Evolutionary conservation across 208 protist genomes (phyloP).

Genomic region (Leishmania mexicana): DNA sequence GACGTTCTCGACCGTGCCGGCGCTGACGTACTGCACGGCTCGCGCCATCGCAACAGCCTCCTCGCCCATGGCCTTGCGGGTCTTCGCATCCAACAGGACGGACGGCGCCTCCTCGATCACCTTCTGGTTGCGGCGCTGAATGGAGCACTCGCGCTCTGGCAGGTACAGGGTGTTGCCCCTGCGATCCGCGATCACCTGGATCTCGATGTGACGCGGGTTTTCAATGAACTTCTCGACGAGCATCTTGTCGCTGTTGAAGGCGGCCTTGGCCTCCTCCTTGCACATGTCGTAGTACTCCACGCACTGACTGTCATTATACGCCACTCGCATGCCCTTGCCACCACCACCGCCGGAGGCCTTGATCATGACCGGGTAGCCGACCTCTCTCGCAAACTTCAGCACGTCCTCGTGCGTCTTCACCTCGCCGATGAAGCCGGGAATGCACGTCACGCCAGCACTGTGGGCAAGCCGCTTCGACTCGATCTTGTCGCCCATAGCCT

Average conservation of each 20-base stretch:
- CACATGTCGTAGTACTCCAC: conserved; percentile 94
- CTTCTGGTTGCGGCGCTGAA: conserved; percentile 97
- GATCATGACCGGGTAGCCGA: conserved; percentile 96
- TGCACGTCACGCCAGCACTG: conserved; percentile 86
- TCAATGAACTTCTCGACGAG: conserved; percentile 95
- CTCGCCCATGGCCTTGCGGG: conserved; percentile 84
- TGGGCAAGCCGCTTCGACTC: conserved; percentile 93
- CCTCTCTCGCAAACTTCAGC: conserved; percentile 54
- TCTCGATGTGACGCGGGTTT: conserved; percentile 91
- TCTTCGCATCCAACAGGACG: conserved; percentile 52
- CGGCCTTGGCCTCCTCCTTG: conserved; percentile 85
- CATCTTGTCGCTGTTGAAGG: conserved; percentile 94
- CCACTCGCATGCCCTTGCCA: conserved; percentile 62
- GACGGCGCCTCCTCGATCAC: conserved; percentile 93
- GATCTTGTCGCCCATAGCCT: conserved; percentile 94
- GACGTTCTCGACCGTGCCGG: conserved; percentile 99
- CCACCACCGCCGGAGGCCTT: conserved; percentile 94
- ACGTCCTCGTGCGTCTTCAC: conserved; percentile 41
- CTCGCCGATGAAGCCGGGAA: conserved; percentile 68
- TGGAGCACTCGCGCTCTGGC: conserved; percentile 96
- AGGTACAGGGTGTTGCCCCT: conserved; percentile 93
- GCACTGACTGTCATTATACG: conserved; percentile 94
- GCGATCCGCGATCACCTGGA: conserved; percentile 95
- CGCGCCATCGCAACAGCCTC: conserved; percentile 79
- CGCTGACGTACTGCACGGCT: conserved; percentile 94